Evolutionary conservation across 371 early-diverging fungal species (phyloP).

Genomic region (Rhizopus sp.): DNA sequence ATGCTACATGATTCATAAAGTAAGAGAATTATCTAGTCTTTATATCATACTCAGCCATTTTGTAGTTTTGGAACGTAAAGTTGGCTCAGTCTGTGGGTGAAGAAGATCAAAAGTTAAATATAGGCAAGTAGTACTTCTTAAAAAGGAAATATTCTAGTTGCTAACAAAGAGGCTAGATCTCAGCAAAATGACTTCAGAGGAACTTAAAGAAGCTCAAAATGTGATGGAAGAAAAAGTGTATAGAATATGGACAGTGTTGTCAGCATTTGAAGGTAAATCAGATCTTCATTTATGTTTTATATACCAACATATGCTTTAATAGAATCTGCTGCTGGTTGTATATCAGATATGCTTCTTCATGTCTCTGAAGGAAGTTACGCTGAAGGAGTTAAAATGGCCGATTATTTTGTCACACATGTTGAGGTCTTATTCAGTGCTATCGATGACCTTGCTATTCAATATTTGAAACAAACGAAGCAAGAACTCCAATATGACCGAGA

Average conservation of each 20-base stretch:
- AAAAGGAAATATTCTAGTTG: neutral
- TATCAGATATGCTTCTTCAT: conserved; percentile 94
- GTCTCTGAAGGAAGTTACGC: conserved; percentile 84
- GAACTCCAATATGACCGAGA: conserved; percentile 80
- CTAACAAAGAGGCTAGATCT: conserved; percentile 18
- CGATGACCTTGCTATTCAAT: conserved; percentile 61
- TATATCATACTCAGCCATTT: neutral
- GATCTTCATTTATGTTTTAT: neutral
- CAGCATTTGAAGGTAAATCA: conserved; percentile 79
- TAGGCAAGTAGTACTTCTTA: conserved; percentile 12
- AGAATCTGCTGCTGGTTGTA: conserved; percentile 95
- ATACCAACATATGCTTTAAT: neutral
- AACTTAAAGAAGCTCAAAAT: conserved; percentile 57
- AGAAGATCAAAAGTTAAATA: conserved; percentile 9
- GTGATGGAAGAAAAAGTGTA: conserved; percentile 86
- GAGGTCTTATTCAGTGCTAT: conserved; percentile 91
- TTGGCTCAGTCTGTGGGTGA: conserved; percentile 40
- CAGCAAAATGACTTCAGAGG: conserved; percentile 41
- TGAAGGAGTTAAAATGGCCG: conserved; percentile 88
- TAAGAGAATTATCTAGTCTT: conserved; percentile 11
- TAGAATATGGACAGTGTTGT: conserved; percentile 90
- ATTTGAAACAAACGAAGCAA: conserved; percentile 28
- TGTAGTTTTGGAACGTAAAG: conserved; percentile 83
- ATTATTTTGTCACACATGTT: conserved; percentile 90
- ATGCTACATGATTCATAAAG: conserved; percentile 97